A percentile compares a stretch with the other conserved stretches of the same genome.
Evolutionary conservation across 2,329 filamentous ascomycete genomes (phyloP).

Genomic region (Diplodia sapinea): DNA sequence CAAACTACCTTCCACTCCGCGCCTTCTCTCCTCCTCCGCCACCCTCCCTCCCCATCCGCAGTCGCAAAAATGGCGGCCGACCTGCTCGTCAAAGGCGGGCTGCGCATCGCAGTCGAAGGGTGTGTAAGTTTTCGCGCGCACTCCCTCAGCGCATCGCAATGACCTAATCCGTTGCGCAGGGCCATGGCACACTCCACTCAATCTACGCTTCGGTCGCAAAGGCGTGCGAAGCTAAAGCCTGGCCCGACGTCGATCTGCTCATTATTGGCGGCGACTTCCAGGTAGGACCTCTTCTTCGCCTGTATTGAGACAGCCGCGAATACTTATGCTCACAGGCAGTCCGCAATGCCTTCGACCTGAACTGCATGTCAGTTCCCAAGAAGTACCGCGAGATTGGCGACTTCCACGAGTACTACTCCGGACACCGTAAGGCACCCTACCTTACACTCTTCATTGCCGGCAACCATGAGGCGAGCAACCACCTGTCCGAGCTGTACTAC

Average conservation of each 20-base stretch:
- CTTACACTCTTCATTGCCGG: constrained; percentile 91
- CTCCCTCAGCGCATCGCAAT: neutral
- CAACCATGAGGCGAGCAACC: constrained; percentile 92
- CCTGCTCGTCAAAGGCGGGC: neutral
- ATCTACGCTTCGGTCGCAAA: constrained; percentile 82
- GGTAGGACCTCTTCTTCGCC: constrained; percentile 51
- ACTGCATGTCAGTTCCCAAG: constrained; percentile 83
- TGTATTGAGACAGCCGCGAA: constrained; percentile 12
- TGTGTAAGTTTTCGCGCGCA: constrained; percentile 65
- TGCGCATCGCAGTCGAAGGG: constrained; percentile 84
- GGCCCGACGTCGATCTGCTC: constrained; percentile 79
- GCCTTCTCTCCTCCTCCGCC: neutral
- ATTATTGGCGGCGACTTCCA: constrained; percentile 98
- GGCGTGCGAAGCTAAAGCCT: constrained; percentile 72
- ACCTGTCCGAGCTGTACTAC: constrained; percentile 92
- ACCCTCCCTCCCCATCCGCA: neutral
- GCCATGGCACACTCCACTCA: constrained; percentile 87
- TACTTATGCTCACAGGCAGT: constrained; percentile 65
- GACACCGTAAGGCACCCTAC: constrained; percentile 76
- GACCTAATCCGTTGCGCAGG: constrained; percentile 56
- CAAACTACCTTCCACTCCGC: constrained; percentile 3
- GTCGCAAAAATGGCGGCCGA: neutral
- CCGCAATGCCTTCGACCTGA: constrained; percentile 85
- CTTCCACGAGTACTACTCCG: constrained; percentile 93
- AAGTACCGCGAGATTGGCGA: constrained; percentile 91